Evolutionary conservation across 306 rosid species (phyloP).

Genomic region (Rosa multiflora): DNA sequence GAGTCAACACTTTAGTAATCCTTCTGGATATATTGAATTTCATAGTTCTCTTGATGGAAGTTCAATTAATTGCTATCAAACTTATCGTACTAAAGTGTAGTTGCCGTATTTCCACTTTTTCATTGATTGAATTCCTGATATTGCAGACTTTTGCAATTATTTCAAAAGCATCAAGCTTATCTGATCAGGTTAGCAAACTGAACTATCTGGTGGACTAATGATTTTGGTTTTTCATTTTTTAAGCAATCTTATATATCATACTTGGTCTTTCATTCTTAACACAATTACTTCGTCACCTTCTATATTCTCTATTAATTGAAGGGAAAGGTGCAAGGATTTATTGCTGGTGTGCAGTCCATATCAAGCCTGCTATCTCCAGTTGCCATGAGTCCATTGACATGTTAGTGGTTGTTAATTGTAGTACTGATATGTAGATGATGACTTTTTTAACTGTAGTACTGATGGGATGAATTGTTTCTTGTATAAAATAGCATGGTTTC

Average conservation of each 20-base stretch:
- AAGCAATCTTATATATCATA: neutral
- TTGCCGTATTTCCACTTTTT: neutral
- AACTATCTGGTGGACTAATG: neutral
- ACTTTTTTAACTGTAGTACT: neutral
- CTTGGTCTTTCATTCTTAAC: neutral
- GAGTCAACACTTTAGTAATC: neutral
- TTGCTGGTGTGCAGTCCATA: constrained; percentile 76
- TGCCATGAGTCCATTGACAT: constrained; percentile 77
- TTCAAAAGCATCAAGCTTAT: constrained; percentile 69
- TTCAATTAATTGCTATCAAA: neutral
- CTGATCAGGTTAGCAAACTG: constrained; percentile 56
- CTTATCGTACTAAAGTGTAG: neutral
- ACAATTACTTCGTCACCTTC: neutral
- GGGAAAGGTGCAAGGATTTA: constrained; percentile 83
- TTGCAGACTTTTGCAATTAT: constrained; percentile 73
- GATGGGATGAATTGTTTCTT: constrained; percentile 1
- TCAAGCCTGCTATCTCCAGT: constrained; percentile 72
- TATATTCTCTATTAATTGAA: constrained; percentile 7
- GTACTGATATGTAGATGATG: neutral
- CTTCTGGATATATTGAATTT: neutral
- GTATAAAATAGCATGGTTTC: constrained; percentile 63
- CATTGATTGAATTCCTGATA: constrained; percentile 24
- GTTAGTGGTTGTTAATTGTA: constrained; percentile 37
- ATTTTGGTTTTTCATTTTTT: neutral
- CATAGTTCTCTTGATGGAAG: neutral